phyloP scores from a whole-genome alignment of 148 eudicot genomes.

The Heliamphora exappendiculata region DNA sequence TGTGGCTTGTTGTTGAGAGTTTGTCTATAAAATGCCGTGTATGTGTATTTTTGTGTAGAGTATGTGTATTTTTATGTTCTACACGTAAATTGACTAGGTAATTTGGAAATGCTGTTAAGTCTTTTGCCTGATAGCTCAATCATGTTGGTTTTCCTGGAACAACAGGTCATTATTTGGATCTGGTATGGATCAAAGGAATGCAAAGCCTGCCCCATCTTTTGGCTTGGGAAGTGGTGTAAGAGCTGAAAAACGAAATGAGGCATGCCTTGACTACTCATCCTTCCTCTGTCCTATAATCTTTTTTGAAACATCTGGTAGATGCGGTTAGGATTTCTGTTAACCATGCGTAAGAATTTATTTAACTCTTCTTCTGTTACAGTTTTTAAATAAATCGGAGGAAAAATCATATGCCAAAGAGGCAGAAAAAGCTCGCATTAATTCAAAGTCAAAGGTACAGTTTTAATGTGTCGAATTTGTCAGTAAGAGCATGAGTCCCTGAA shows the following conservation, averaged over 20 bases:
- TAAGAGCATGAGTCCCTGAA: background rate
- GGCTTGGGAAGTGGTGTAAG: slow-evolving; percentile 31
- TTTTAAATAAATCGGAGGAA: slow-evolving; percentile 38
- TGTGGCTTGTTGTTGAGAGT: background rate
- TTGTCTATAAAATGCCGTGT: too few relatives aligned
- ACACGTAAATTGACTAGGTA: background rate
- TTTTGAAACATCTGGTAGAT: background rate
- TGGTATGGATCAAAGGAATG: slow-evolving; percentile 29
- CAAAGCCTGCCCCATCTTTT: slow-evolving; percentile 30
- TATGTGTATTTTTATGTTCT: background rate
- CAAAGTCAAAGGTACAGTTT: slow-evolving; percentile 43
- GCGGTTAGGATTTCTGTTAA: background rate
- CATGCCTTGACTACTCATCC: slow-evolving; percentile 12
- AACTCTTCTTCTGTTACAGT: slow-evolving; percentile 25
- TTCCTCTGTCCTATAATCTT: background rate
- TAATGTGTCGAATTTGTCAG: background rate
- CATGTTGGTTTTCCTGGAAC: slow-evolving; percentile 7
- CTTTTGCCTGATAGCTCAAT: background rate
- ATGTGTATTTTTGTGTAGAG: too few relatives aligned
- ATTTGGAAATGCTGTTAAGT: background rate
- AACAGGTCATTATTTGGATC: slow-evolving; percentile 38
- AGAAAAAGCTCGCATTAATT: slow-evolving; percentile 27
- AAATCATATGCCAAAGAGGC: slow-evolving; percentile 34
- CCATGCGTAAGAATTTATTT: background rate
- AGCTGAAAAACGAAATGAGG: slow-evolving; percentile 53